Conservation (phyloP, 2,329 filamentous ascomycete species). For the Zymoseptoria brevis region DNA sequence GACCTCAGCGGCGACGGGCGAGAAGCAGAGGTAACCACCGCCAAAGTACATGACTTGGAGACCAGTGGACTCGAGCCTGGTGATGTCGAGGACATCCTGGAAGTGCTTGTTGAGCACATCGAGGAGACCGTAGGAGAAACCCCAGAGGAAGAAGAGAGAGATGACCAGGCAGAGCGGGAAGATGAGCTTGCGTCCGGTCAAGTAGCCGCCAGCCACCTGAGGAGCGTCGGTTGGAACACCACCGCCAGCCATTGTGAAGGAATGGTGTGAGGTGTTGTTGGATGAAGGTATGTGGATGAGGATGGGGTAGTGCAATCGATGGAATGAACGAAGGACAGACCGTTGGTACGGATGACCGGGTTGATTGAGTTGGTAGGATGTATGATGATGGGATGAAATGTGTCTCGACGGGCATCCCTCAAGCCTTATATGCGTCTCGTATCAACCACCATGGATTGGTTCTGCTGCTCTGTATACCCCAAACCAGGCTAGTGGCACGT, state of each 20-base stretch:
- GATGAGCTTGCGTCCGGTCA: slow-evolving; percentile 41
- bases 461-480: neutral
- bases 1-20: slow-evolving; percentile 36
- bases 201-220: slow-evolving; percentile 33
- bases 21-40: slow-evolving; percentile 32
- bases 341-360: neutral
- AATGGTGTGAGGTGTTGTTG: neutral
- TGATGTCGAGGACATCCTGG: slow-evolving; percentile 31
- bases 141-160: slow-evolving; percentile 41
- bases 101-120: slow-evolving; percentile 33
- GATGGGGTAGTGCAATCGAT: neutral
- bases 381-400: neutral
- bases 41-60: slow-evolving; percentile 27
- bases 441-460: neutral
- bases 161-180: slow-evolving; percentile 43
- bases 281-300: neutral
- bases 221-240: slow-evolving; percentile 33
- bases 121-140: slow-evolving; percentile 30
- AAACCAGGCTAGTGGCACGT: neutral
- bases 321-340: neutral
- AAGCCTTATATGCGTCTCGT: neutral
- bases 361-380: neutral
- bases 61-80: slow-evolving; percentile 35
- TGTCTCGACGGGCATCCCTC: neutral
- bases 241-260: slow-evolving; percentile 33